Conservation (phyloP, 345 rosid species). For the Syzygium jambos region DNA sequence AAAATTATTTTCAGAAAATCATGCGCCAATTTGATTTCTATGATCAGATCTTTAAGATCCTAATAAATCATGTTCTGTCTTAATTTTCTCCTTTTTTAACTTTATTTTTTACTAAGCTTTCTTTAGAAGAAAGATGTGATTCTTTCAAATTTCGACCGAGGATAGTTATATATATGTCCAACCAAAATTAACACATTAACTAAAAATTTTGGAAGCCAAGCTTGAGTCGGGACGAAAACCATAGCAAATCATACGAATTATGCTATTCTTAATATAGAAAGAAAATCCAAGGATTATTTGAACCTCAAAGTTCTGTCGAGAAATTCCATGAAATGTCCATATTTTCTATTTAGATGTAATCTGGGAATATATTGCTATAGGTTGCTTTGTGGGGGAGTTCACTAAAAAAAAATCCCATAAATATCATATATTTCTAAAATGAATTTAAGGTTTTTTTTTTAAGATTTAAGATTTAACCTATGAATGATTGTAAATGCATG, state of each 20-base stretch:
- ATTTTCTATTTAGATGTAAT: not conserved
- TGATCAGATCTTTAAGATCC: not conserved
- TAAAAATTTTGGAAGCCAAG: not conserved
- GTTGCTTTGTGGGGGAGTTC: not conserved
- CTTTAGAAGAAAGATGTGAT: not conserved
- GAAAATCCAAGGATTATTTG: not conserved
- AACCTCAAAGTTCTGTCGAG: not conserved
- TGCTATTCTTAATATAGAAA: not conserved
- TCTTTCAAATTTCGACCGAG: not conserved
- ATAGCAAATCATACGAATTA: not conserved
- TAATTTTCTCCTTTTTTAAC: not conserved
- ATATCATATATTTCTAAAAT: not conserved
- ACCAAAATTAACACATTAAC: not conserved
- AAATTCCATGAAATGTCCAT: not conserved
- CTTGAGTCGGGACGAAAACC: not conserved
- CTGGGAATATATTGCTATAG: not conserved
- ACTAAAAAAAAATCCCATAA: not conserved
- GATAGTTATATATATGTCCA: not conserved
- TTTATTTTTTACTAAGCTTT: not conserved
- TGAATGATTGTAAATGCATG: not conserved
- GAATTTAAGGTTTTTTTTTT: not conserved
- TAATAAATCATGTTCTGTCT: not conserved
- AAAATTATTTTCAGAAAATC: not conserved
- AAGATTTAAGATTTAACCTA: not conserved
- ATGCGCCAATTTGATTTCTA: not conserved